Conservation (phyloP, 768 basidiomycete species). For the Paxillus involutus region DNA sequence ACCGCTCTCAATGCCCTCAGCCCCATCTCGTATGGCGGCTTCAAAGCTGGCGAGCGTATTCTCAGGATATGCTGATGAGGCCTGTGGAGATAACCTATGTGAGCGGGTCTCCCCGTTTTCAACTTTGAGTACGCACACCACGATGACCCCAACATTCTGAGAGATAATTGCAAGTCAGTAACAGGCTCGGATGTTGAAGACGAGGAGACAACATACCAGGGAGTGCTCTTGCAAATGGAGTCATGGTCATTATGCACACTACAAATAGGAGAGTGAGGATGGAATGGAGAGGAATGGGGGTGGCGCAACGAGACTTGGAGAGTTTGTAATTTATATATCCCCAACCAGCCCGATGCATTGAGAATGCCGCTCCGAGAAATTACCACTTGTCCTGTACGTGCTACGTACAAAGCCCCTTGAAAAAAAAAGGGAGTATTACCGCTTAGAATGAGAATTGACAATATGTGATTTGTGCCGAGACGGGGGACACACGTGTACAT, state of each 20-base stretch:
- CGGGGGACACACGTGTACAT: constrained; percentile 7
- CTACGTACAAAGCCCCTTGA: too few species aligned
- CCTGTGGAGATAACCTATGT: constrained; percentile 48
- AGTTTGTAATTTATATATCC: constrained; percentile 24
- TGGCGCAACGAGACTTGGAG: neutral
- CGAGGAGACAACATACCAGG: constrained; percentile 23
- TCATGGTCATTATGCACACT: constrained; percentile 25
- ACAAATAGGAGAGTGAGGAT: neutral
- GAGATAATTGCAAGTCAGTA: neutral
- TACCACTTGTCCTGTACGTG: neutral
- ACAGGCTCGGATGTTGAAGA: neutral
- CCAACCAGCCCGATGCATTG: neutral
- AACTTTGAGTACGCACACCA: constrained; percentile 50
- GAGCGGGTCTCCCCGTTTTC: neutral
- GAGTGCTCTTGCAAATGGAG: constrained; percentile 14
- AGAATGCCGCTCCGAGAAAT: constrained; percentile 1
- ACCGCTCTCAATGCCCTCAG: constrained; percentile 98
- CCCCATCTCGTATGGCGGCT: constrained; percentile 91
- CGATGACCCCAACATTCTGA: constrained; percentile 82
- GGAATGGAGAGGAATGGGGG: neutral
- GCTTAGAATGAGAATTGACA: constrained; percentile 2
- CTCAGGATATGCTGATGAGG: constrained; percentile 84
- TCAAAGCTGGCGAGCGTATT: constrained; percentile 96
- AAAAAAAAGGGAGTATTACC: neutral
- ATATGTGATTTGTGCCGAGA: neutral